phyloP scores from a whole-genome alignment of 1,139 yeast genomes.

The Saccharomyces pastorianus region DNA sequence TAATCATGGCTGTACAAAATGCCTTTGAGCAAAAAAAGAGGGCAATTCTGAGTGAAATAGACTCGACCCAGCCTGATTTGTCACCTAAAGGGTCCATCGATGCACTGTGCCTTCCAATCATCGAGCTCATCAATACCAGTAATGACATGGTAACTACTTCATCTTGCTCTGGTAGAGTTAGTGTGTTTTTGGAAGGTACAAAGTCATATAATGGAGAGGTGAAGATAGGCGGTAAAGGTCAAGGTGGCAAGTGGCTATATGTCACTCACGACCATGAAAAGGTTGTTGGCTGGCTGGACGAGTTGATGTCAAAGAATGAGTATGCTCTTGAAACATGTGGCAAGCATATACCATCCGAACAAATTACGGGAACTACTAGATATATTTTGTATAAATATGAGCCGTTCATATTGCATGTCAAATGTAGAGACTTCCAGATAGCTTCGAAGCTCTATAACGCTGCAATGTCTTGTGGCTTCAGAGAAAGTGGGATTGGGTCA shows the following conservation, averaged over 20 bases:
- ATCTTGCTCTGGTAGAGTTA: conserved; percentile 80
- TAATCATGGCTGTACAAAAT: conserved; percentile 34
- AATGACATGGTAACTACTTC: conserved; percentile 75
- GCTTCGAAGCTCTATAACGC: conserved; percentile 58
- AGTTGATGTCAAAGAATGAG: conserved; percentile 10
- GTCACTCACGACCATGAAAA: conserved; percentile 58
- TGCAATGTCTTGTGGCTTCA: conserved; percentile 78
- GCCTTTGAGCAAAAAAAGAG: conserved; percentile 64
- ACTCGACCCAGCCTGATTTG: conserved; percentile 48
- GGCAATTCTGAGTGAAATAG: conserved; percentile 49
- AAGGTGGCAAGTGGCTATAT: conserved; percentile 78
- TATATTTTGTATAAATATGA: conserved; percentile 70
- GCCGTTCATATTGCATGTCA: conserved; percentile 76
- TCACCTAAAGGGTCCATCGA: conserved; percentile 86
- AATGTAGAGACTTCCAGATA: conserved; percentile 52
- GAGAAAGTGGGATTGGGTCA: conserved; percentile 81
- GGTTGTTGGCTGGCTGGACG: conserved; percentile 45
- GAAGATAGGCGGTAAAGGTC: conserved; percentile 76
- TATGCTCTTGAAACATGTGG: conserved; percentile 9
- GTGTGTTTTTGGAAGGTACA: conserved; percentile 67
- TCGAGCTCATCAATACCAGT: conserved; percentile 54
- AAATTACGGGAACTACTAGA: conserved; percentile 28
- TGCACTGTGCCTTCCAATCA: conserved; percentile 60
- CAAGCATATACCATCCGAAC: background rate
- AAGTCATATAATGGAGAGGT: conserved; percentile 22